A percentile compares a stretch with the other conserved stretches of the same genome.
These are phyloP conservation scores for Annulohypoxylon maeteangense DNA, from an alignment of 495 filamentous ascomycete genomes.

Conservation along the genomic window DNA sequence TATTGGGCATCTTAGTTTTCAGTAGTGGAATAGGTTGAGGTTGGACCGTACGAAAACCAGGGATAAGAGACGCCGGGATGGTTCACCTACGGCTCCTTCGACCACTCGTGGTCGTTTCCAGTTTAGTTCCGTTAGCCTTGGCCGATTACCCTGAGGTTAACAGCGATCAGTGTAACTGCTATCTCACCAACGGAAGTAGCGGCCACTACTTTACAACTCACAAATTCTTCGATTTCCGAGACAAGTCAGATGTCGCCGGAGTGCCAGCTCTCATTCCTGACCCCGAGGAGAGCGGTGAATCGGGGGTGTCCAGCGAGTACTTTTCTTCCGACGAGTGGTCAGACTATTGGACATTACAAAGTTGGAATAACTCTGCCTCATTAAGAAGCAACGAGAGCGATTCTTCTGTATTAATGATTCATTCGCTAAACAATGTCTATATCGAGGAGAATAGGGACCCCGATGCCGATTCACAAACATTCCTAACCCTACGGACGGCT, in stretches of 20 bases:
- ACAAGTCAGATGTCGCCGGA: conserved; percentile 51
- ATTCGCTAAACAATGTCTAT: conserved; percentile 75
- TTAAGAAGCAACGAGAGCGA: conserved; percentile 48
- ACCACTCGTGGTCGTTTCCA: conserved; percentile 26
- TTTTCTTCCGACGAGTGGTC: conserved; percentile 54
- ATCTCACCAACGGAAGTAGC: conserved; percentile 58
- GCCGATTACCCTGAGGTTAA: conserved; percentile 33
- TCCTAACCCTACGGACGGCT: conserved; percentile 70
- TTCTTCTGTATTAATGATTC: conserved; percentile 63
- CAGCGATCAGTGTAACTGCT: conserved; percentile 57
- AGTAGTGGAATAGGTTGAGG: conserved; percentile 2
- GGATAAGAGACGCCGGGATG: conserved; percentile 27
- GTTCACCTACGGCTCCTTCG: conserved; percentile 11
- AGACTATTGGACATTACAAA: conserved; percentile 67
- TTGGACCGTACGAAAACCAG: not conserved
- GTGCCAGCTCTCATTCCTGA: conserved; percentile 52
- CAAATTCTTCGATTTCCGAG: conserved; percentile 75
- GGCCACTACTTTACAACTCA: conserved; percentile 69
- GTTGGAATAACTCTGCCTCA: conserved; percentile 62
- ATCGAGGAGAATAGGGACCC: conserved; percentile 58
- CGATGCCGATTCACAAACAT: conserved; percentile 56
- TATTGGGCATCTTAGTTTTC: not conserved
- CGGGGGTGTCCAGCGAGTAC: conserved; percentile 52
- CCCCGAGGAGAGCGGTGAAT: conserved; percentile 45
- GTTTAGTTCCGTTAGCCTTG: conserved; percentile 22